Conservation (phyloP, 2,329 filamentous ascomycete genomes). For the Simplicillium sp. region DNA sequence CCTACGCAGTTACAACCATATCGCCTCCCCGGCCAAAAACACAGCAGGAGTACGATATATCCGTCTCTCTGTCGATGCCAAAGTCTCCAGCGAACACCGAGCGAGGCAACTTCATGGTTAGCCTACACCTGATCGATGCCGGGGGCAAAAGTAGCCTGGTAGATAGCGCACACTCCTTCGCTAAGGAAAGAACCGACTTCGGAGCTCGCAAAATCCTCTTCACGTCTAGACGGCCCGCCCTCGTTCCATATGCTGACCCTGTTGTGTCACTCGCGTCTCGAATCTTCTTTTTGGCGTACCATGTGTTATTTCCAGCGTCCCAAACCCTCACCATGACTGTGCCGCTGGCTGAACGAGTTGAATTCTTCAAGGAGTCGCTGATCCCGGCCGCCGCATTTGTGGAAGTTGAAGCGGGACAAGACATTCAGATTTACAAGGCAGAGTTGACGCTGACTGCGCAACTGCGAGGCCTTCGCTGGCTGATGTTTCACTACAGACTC, state of each 20-base stretch:
- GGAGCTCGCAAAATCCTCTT: constrained; percentile 36
- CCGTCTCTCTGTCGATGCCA: constrained; percentile 66
- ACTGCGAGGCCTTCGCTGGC: constrained; percentile 66
- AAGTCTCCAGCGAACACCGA: constrained; percentile 66
- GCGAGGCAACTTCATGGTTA: constrained; percentile 91
- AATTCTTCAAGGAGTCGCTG: constrained; percentile 40
- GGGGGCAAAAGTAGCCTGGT: constrained; percentile 16
- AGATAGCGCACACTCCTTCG: constrained; percentile 17
- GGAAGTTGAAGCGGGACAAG: constrained; percentile 60
- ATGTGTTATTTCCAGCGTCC: constrained; percentile 53
- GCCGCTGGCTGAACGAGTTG: constrained; percentile 62
- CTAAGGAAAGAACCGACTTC: constrained; percentile 23
- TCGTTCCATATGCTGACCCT: constrained; percentile 71
- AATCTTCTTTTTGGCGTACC: constrained; percentile 56
- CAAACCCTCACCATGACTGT: constrained; percentile 58
- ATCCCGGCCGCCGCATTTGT: constrained; percentile 39
- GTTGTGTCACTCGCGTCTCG: constrained; percentile 54
- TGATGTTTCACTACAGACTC: constrained; percentile 80
- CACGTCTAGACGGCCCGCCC: constrained; percentile 61
- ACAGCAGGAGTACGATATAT: constrained; percentile 77
- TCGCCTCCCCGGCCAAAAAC: constrained; percentile 46
- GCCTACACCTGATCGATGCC: constrained; percentile 56
- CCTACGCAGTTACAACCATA: constrained; percentile 41
- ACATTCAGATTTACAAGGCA: constrained; percentile 68
- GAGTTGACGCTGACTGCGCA: constrained; percentile 62